Evolutionary conservation across 2,329 filamentous ascomycete species (phyloP), one percentile per base, ranked within the genome.

Genomic region (Cytospora chrysosperma): DNA sequence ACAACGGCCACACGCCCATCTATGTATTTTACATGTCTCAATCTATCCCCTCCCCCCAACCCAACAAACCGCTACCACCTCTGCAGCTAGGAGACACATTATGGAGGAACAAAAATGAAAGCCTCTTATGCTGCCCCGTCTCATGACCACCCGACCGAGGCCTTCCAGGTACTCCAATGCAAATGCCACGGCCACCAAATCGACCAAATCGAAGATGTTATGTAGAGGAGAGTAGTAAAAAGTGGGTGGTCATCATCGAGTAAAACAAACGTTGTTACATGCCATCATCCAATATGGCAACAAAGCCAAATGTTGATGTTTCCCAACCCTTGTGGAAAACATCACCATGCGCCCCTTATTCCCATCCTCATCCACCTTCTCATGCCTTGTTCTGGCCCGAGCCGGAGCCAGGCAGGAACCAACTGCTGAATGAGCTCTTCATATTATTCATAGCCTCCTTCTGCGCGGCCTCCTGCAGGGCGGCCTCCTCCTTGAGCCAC

Each of bases 401-500:
- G 3, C 3, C 50, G 12, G n/a, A 10, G 17, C 24, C 5, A 4
- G 62, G 59, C 17, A 62, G 64, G 69, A 85, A 85, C 80, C 80
- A 85, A 60, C 86, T 81, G 43, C 83, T 82, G 71, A 95, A 88
- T 30, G 88, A 89, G 64, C 84, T 85, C 85, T 94, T 95, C 92
- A 97, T 96, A 73, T 85, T 92, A 78, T 90, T 91, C 89, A 96
- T 93, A 71, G 90, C 89, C 77, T 96, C 93, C 72, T 96, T 91
- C 76, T 93, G 91, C 67, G 88, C 83, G 81, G 92, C 93, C 82
- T 97, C 94, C 80, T 93, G 89, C 74, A 91, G 86, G 56, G 88
- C 88, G 51, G 91, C 90, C 82, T 97, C 93, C 76, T 98, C 94
- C 81, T 93, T 93, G 70, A 99, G 82, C 92, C 93, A 97, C 79